Conservation (phyloP, 768 basidiomycete genomes). For the Antrodiella citrinella region DNA sequence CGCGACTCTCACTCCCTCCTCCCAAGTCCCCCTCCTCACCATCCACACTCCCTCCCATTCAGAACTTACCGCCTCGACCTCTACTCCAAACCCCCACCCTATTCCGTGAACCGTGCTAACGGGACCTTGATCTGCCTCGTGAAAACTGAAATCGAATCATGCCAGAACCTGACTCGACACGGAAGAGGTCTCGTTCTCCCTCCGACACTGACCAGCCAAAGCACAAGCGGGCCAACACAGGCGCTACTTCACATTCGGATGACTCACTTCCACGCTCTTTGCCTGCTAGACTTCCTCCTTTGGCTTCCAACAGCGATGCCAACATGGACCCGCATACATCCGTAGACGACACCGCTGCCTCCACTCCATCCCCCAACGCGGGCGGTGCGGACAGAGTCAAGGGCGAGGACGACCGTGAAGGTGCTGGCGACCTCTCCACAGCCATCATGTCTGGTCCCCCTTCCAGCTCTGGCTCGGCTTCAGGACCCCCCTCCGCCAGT, state of each 20-base stretch:
- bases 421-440: conserved; percentile 25
- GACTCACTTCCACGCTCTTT: conserved; percentile 31
- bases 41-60: conserved; percentile 22
- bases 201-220: conserved; percentile 73
- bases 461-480: conserved; percentile 38
- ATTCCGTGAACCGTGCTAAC: conserved; percentile 20
- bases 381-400: conserved; percentile 28
- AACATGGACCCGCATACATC: conserved; percentile 47
- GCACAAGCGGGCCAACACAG: conserved; percentile 81
- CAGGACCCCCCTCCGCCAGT: conserved; percentile 61
- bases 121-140: conserved; percentile 20
- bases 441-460: conserved; percentile 42
- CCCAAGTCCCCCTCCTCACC: conserved; percentile 18
- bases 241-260: conserved; percentile 53
- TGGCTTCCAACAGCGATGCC: conserved; percentile 42
- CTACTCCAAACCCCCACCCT: conserved; percentile 12
- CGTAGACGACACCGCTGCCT: conserved; percentile 39
- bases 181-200: conserved; percentile 82
- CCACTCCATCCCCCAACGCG: conserved; percentile 43
- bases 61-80: conserved; percentile 11
- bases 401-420: conserved; percentile 28
- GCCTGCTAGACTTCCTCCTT: conserved; percentile 29
- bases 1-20: conserved; percentile 11
- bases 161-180: conserved; percentile 80
- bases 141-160: conserved; percentile 50